Evolutionary conservation across 2,329 filamentous ascomycete genomes (phyloP), one percentile per base, ranked within the genome.

Genomic region (Paramyrothecium sp.): DNA sequence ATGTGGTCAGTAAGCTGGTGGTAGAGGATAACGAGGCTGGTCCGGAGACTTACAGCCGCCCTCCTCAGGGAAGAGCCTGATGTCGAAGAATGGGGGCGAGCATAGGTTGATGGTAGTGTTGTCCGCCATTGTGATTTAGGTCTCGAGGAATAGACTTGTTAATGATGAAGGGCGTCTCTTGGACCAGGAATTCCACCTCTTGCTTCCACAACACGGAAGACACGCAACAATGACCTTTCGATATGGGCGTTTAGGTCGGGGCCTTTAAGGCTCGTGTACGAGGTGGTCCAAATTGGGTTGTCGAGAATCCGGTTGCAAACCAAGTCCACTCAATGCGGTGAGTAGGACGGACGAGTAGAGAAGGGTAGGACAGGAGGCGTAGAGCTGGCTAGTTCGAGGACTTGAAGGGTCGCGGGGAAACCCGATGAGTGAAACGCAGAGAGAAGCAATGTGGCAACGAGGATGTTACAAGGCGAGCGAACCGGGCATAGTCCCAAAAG

Each of bases 61-160:
- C 49, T 70, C 75, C 22, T 71, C 63, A 51, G 81, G 83, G 67
- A 89, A 96, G 58, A 81, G 71, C 30, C 74, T 73, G 58, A 81
- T 80, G 69, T 90, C 85, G 60, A 88, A 80, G 68, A 95, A 94
- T 5, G 91, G 91, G 54, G 80, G 63, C 17, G 85, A 83, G 72
- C 91, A 96, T 21, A 74, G 22, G 51, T 73, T 74, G 19, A 75
- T 66, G 61, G 83, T 86, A 41, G 65, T 65, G 34, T 66, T 51
- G 60, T 69, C 70, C 41, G 66, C 63, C 69, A 72, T 73, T 55
- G 34, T 64, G 61, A 57, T 58, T 53, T 34, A 47, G 16, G 38
- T 16, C 38, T 44, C 38, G 38, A 44, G 13, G 38, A 44, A 10
- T 12, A 4, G 38, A 17, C 13, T 4, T 17, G 13, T 44, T 12